A percentile compares a stretch with the other conserved stretches of the same genome.
These are phyloP conservation scores for Letharia columbiana DNA, from an alignment of 495 filamentous ascomycete species.

Conservation along the genomic window DNA sequence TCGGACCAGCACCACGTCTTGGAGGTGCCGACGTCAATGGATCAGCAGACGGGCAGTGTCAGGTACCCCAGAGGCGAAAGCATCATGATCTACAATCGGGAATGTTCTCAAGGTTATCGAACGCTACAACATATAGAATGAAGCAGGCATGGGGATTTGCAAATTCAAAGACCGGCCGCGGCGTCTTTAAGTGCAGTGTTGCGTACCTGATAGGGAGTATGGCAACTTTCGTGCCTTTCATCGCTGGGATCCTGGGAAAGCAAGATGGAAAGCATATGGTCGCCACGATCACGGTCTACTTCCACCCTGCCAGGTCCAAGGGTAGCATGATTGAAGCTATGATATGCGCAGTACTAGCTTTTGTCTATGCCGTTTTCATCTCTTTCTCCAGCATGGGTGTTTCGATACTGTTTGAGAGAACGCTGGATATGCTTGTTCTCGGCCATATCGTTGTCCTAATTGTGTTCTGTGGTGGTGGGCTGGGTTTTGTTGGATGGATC, in stretches of 20 bases:
- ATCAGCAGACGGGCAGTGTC: constrained; percentile 34
- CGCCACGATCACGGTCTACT: constrained; percentile 87
- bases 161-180: constrained; percentile 54
- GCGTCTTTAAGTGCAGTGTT: constrained; percentile 84
- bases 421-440: constrained; percentile 52
- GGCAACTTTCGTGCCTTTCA: constrained; percentile 70
- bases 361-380: constrained; percentile 72
- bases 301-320: constrained; percentile 84
- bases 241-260: constrained; percentile 65
- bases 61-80: constrained; percentile 31
- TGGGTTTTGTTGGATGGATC: constrained; percentile 86
- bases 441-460: constrained; percentile 77
- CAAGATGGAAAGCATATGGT: constrained; percentile 97
- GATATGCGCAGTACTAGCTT: constrained; percentile 71
- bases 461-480: constrained; percentile 79
- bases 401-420: constrained; percentile 63
- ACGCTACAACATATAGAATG: constrained; percentile 9
- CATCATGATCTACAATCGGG: constrained; percentile 16
- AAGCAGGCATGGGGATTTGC: constrained; percentile 33
- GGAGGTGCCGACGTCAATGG: constrained; percentile 22
- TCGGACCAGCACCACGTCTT: constrained; percentile 30
- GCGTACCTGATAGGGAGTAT: constrained; percentile 85
- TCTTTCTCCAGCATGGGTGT: constrained; percentile 82
- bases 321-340: constrained; percentile 89
- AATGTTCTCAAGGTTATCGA: constrained; percentile 10